Evolutionary conservation across 495 filamentous ascomycete genomes (phyloP), one percentile per base, ranked within the genome.

Genomic region (Xylaria grammica): DNA sequence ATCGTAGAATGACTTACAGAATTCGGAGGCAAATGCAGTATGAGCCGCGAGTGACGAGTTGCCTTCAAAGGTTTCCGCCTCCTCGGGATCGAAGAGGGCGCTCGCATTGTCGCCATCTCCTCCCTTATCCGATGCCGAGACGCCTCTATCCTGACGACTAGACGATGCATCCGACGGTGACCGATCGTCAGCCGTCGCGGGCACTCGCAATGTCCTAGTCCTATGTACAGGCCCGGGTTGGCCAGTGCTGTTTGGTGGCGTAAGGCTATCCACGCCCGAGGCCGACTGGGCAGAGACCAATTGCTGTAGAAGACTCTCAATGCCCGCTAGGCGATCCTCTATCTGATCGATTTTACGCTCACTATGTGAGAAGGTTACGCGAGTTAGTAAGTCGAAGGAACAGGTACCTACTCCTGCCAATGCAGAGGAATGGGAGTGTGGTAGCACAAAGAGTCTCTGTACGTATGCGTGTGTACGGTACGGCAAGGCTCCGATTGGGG

Each of bases 301-400:
- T 40, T 74, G 77, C 24, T 75, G 78, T 1, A 90, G 77, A 60
- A 84, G 77, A 22, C 75, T 63, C 67, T 84, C 88, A 58, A 91
- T 90, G 42, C 79, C 77, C 3, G 78, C 82, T 7, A 91, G 81
- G 4, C 87, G 86, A 46, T 84, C 77, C 66, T 88, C 87, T 54
- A 91, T 89, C 30, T 82, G 72, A 67, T 90, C 88, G 50, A 91
- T 89, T 73, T 91, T 91, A 64, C 78, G 81, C 73, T 91, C 88
- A 72, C 88, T 90, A 56, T 15, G n/a, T 24, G 32, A 17, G 24
- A 45, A 30, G 36, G 8, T 6, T 13, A 9, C 0, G 24, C 27
- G 13, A 56, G 40, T 71, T 56, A 66, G 56, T 53, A 42, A 26
- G 50, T 1, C 3, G 13, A 1, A 19, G 1, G 24, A 26, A 45